Evolutionary conservation across 805 yeast genomes (phyloP), one percentile per base, ranked within the genome.

Genomic region (Yamadazyma akitaensis): DNA sequence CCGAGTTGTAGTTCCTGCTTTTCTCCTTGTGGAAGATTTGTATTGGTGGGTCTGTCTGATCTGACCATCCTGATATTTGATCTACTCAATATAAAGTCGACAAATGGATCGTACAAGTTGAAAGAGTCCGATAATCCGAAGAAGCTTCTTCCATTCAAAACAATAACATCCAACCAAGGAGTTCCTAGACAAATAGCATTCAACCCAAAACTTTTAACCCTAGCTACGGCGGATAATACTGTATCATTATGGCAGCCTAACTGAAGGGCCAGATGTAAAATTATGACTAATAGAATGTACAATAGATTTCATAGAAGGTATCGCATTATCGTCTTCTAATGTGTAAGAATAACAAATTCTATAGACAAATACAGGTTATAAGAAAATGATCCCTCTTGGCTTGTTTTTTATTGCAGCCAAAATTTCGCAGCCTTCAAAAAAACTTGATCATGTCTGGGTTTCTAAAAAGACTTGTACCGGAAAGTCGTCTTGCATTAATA

Each of bases 141-240:
- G 39, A 46, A 37, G 11, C 44, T 64, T 21, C 42, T 37, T 2
- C 70, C 73, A 3, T 53, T 57, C 25, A 56, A 59, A 38, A 50
- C 49, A n/a, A 31, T 66, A 6, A 46, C 53, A 1, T 51, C 56
- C 21, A 54, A 59, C 37, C 57, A 59, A 34, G 70, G 68, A 5
- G 52, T 75, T 5, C 80, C 87, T 1, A 65, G 77, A 53, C 67
- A 80, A 42, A 60, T 80, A 10, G 68, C 74, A 18, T 83, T 83
- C 62, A 82, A 83, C 54, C 92, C 92, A 1, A 76, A 76, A 51
- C 61, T 77, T 31, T 70, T 80, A 60, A 71, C 77, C 48, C 60
- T 86, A 53, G 85, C 88, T 2, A 75, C 89, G 1, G 88, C 87
- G 7, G 86, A 82, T 57, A 75, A 59, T 39, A 51, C 59, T 5